Percentiles rank a stretch among this genome's conserved stretches.
These are phyloP conservation scores for Saturnispora ahearnii DNA, from an alignment of 805 yeast genomes.

Conservation along the genomic window DNA sequence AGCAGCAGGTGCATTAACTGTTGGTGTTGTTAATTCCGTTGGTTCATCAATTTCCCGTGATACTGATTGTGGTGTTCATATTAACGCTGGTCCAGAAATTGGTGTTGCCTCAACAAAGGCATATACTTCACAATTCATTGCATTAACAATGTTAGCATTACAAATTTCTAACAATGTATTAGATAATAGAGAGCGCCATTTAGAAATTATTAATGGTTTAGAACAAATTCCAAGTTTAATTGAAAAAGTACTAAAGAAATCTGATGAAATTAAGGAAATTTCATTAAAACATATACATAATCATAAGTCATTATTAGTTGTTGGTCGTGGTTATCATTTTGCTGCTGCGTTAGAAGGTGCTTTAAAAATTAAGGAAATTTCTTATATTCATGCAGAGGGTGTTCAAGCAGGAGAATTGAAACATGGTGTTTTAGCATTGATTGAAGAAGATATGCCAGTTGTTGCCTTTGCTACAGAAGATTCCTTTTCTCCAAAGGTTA, in stretches of 20 bases:
- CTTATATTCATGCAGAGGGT: conserved; percentile 99
- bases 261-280: conserved; percentile 61
- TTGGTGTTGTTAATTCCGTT: conserved; percentile 95
- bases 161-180: conserved; percentile 89
- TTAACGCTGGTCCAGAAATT: conserved; percentile 98
- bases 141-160: conserved; percentile 92
- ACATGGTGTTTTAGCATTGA: conserved; percentile 96
- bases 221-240: conserved; percentile 80
- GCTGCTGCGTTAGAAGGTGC: conserved; percentile 99
- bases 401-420: conserved; percentile 98
- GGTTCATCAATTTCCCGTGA: conserved; percentile 95
- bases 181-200: conserved; percentile 66
- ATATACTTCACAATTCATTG: conserved; percentile 95
- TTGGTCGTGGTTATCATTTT: conserved; percentile 96
- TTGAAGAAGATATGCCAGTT: conserved; percentile 88
- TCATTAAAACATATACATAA: conserved; percentile 65
- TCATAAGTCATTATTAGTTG: conserved; percentile 78
- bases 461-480: conserved; percentile 95
- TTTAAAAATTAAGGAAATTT: conserved; percentile 92
- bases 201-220: conserved; percentile 79
- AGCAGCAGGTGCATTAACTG: conserved; percentile 94
- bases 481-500: conserved; percentile 90
- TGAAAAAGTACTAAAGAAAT: conserved; percentile 62
- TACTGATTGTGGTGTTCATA: conserved; percentile 98
- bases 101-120: conserved; percentile 99